Percentiles rank a stretch among this genome's conserved stretches.
phyloP scores from a whole-genome alignment of 768 basidiomycete genomes.

The Podaxis mareebaensis region DNA sequence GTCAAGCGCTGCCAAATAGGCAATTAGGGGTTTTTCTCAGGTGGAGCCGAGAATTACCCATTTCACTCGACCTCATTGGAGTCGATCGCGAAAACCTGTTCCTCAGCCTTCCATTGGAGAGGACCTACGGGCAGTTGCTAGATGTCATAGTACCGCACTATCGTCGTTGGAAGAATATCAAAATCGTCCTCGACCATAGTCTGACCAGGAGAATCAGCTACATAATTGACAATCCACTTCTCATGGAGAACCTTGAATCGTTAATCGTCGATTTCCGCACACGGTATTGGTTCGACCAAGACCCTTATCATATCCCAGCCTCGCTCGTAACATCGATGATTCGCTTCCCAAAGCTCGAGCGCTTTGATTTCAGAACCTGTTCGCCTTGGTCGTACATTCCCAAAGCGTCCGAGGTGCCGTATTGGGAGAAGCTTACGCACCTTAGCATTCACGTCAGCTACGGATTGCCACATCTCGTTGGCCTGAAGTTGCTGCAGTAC shows the following conservation, averaged over 20 bases:
- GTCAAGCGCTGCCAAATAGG: not conserved
- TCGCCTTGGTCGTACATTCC: slow-evolving; percentile 6
- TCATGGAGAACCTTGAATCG: not conserved
- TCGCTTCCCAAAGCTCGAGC: not conserved
- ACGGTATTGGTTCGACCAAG: slow-evolving; percentile 4
- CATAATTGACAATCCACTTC: not conserved
- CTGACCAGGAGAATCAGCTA: not conserved
- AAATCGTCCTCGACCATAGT: not conserved
- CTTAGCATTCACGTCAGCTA: slow-evolving; percentile 3
- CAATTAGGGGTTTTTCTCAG: not conserved
- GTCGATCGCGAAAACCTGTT: not conserved
- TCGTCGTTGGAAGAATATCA: not conserved
- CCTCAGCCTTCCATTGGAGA: not conserved
- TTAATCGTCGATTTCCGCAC: not conserved
- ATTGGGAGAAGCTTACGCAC: not conserved
- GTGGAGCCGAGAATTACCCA: not conserved
- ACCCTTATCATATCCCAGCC: not conserved
- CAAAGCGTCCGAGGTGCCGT: not conserved
- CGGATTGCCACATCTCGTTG: not conserved
- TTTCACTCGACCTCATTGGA: not conserved
- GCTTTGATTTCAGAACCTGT: not conserved
- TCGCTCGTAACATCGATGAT: not conserved
- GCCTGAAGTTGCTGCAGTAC: not conserved
- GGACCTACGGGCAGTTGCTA: not conserved
- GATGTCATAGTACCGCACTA: not conserved